Base-by-base conservation (phyloP, 2,329 filamentous ascomycete genomes). In the Penicillium olsonii region DNA sequence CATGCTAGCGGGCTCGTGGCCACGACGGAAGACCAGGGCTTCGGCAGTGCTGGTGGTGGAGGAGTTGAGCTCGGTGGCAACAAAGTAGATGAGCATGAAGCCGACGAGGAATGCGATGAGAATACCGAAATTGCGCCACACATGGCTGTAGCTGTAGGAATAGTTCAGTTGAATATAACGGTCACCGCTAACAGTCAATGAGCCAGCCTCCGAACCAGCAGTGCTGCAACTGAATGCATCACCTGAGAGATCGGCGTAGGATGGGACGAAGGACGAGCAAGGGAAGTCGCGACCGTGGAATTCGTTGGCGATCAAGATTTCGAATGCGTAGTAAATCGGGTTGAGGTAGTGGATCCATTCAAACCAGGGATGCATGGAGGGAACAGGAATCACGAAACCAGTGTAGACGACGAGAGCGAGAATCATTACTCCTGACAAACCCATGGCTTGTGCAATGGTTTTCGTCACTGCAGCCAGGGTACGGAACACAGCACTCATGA, bases 401-500 rank as follows among this genome's bases (percentile, higher is more conserved):
- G 83, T 67, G 44, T 68, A 82, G n/a, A 87, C 70, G 15, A 70
- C 52, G 17, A 71, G 50, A 2, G 61, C 56, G 14, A 72, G 55
- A 47, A 71, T 68, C 50, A 83, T 66, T 29, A 83, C 68, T 26
- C 77, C 77, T 6, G 80, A 75, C 3, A 80, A 75, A 11, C 76
- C 77, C 72, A 83, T 72, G 22, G 81, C 80, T 59, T 83, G 78
- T 0, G 76, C 75, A 2, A 83, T 66, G 0, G 87, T 89, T 45
- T 87, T 80, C 3, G 90, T 90, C 1, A 87, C 74, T 1, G 87
- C 87, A 15, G 82, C 89, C 59, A 94, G 87, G 7, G 84, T 87
- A 31, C 89, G 83, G 81, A 94, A 95, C 56, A 92, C 80, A 81
- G 90, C 90, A 48, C 86, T 90, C 87, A 94, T 94, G 57, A 82